These are phyloP conservation scores for Arthrinium puccinioides DNA, from an alignment of 2,329 filamentous ascomycete genomes.

Conservation along the genomic window DNA sequence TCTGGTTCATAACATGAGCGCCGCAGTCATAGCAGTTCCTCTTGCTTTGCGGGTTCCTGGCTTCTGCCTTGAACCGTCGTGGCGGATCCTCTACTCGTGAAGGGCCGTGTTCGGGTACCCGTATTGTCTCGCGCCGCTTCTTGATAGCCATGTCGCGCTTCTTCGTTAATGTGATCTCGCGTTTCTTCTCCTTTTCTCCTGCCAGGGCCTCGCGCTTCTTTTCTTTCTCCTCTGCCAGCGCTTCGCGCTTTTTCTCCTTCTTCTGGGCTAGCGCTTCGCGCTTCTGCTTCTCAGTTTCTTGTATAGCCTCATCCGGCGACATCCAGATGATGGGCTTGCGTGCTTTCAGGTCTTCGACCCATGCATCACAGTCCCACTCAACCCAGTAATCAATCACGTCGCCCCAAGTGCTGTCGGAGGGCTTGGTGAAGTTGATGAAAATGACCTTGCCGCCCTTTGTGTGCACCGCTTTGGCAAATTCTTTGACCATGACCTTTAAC, in stretches of 20 bases:
- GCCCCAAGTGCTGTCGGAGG: constrained; percentile 64
- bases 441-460: constrained; percentile 60
- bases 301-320: constrained; percentile 34
- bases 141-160: constrained; percentile 2
- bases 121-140: constrained; percentile 5
- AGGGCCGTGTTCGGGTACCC: constrained; percentile 1
- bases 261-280: constrained; percentile 20
- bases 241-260: constrained; percentile 3
- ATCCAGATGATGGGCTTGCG: constrained; percentile 55
- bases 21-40: constrained; percentile 24
- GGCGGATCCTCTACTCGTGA: too few species aligned
- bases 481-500: constrained; percentile 61
- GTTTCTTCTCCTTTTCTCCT: constrained; percentile 5
- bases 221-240: constrained; percentile 5
- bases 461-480: constrained; percentile 67
- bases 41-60: constrained; percentile 23
- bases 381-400: constrained; percentile 70
- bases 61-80: neutral
- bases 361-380: constrained; percentile 68
- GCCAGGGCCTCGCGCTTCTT: constrained; percentile 14
- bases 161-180: constrained; percentile 2
- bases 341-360: constrained; percentile 56
- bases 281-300: constrained; percentile 32
- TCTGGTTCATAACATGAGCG: constrained; percentile 23
- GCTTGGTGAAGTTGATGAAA: constrained; percentile 68